Evolutionary conservation across 1,284 basidiomycete species (phyloP).

Genomic region (Fereydounia khargensis): DNA sequence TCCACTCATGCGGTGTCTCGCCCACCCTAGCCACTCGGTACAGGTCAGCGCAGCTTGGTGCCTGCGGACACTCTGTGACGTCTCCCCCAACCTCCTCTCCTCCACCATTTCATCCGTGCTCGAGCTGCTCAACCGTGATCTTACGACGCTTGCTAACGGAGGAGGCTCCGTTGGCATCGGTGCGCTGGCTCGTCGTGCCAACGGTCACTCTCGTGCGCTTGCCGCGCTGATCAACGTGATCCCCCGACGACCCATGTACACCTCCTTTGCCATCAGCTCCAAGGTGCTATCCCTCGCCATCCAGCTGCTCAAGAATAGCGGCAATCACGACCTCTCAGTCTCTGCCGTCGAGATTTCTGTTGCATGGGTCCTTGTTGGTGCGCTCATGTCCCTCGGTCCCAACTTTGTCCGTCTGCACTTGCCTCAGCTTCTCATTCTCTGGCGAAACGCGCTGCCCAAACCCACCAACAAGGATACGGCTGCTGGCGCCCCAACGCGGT

Average conservation of each 20-base stretch:
- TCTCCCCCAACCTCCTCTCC: conserved; percentile 79
- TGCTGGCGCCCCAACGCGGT: conserved; percentile 65
- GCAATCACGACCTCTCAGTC: conserved; percentile 80
- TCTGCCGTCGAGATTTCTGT: conserved; percentile 86
- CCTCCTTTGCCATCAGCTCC: conserved; percentile 86
- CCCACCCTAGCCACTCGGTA: conserved; percentile 82
- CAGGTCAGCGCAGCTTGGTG: conserved; percentile 83
- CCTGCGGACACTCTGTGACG: conserved; percentile 82
- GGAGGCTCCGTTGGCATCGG: conserved; percentile 60
- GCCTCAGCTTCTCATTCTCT: conserved; percentile 86
- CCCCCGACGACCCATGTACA: conserved; percentile 82
- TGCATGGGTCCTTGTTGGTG: conserved; percentile 88
- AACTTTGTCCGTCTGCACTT: conserved; percentile 89
- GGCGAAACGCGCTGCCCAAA: conserved; percentile 95
- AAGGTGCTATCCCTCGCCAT: conserved; percentile 89
- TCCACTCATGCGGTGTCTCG: conserved; percentile 77
- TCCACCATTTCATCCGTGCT: conserved; percentile 72
- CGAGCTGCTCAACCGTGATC: conserved; percentile 78
- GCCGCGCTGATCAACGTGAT: conserved; percentile 82
- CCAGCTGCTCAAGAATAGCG: conserved; percentile 81
- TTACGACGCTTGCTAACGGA: conserved; percentile 59
- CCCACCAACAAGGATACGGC: conserved; percentile 77
- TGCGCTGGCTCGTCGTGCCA: conserved; percentile 71
- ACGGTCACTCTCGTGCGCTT: conserved; percentile 85
- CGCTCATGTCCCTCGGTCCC: conserved; percentile 87